A percentile compares a stretch with the other conserved stretches of the same genome.
phyloP scores from a whole-genome alignment of 2,329 filamentous ascomycete species.

The Cyanodermella asteris region DNA sequence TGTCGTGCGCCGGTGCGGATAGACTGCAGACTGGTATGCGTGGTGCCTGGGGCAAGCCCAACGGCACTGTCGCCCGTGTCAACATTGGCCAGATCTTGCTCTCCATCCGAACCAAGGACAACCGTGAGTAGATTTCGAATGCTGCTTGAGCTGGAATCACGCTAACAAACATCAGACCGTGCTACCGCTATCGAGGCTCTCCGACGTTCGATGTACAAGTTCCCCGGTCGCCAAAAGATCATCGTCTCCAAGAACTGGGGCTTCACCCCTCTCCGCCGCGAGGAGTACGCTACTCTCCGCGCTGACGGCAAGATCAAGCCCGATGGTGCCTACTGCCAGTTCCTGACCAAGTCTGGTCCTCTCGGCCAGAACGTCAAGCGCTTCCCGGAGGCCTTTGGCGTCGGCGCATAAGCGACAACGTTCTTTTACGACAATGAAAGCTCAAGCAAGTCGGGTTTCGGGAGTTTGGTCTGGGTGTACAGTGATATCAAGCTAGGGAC shows the following conservation, averaged over 20 bases:
- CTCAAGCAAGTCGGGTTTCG: too few relatives aligned
- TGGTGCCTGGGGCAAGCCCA: constrained; percentile 99
- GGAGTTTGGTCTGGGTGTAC: too few relatives aligned
- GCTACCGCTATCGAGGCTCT: constrained; percentile 92
- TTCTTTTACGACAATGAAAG: too few relatives aligned
- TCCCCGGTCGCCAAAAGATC: constrained; percentile 99
- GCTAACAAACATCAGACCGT: constrained; percentile 51
- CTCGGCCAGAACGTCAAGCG: constrained; percentile 73
- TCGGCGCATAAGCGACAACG: constrained; percentile 23
- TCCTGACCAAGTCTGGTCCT: constrained; percentile 82
- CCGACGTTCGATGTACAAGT: constrained; percentile 99
- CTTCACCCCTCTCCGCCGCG: constrained; percentile 93
- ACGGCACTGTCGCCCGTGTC: constrained; percentile 96
- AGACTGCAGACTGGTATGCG: constrained; percentile 99
- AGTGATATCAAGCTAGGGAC: too few relatives aligned
- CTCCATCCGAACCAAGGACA: constrained; percentile 90
- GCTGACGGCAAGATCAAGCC: constrained; percentile 81
- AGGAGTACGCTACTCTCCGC: constrained; percentile 94
- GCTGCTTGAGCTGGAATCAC: not conserved
- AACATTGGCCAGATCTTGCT: constrained; percentile 99
- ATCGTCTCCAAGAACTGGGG: constrained; percentile 99
- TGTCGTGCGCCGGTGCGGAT: constrained; percentile 99
- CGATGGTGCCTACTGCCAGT: constrained; percentile 98
- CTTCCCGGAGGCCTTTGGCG: constrained; percentile 78
- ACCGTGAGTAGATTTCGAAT: constrained; percentile 27